These are phyloP conservation scores for Lunularia cruciata DNA, from an alignment of 225 moss, liverwort and hornwort genomes.

Conservation along the genomic window DNA sequence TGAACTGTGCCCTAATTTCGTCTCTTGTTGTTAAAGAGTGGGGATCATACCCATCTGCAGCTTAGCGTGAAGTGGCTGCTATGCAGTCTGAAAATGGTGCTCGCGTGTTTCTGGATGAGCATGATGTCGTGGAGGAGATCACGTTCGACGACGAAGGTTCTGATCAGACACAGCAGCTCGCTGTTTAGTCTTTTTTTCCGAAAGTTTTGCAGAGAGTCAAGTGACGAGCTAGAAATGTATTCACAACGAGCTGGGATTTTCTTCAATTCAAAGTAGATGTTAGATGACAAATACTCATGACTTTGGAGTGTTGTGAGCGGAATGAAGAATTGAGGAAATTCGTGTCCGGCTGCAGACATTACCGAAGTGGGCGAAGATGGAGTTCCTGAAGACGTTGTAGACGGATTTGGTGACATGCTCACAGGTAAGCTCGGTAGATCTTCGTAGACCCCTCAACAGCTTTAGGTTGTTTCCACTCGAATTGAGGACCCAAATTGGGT, in stretches of 20 bases:
- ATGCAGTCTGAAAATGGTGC: constrained; percentile 34
- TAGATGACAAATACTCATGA: neutral
- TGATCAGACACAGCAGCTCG: neutral
- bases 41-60: too few species aligned
- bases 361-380: too few species aligned
- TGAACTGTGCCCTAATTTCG: too few species aligned
- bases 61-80: neutral
- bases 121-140: constrained; percentile 31
- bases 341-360: neutral
- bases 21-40: too few species aligned
- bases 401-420: constrained; percentile 9
- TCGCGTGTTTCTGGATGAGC: constrained; percentile 36
- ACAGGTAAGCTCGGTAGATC: constrained; percentile 12
- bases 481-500: too few species aligned
- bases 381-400: constrained; percentile 12
- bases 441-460: too few species aligned
- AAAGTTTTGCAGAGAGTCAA: neutral
- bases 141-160: constrained; percentile 33
- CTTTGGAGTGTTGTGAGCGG: neutral
- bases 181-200: neutral
- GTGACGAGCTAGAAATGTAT: too few species aligned
- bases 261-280: too few species aligned
- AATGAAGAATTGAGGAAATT: too few species aligned
- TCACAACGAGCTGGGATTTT: too few species aligned
- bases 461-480: too few species aligned